These are phyloP conservation scores for Cyberlindnera galapagoensis DNA, from an alignment of 805 yeast species.

Conservation along the genomic window DNA sequence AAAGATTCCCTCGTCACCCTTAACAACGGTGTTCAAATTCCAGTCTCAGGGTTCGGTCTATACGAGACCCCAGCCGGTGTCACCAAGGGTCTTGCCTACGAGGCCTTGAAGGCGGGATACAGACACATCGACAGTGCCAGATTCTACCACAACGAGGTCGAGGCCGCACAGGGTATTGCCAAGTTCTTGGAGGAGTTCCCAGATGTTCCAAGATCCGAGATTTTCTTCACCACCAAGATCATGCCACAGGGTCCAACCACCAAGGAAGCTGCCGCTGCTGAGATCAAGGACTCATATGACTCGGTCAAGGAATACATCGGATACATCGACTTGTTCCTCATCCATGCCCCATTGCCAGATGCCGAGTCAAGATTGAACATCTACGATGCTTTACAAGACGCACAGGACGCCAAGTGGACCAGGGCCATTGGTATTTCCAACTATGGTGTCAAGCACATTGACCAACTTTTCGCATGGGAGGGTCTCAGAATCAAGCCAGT, in stretches of 20 bases:
- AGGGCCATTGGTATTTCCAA: constrained; percentile 75
- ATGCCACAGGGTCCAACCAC: constrained; percentile 6
- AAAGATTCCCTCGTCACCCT: constrained; percentile 15
- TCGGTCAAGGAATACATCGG: constrained; percentile 40
- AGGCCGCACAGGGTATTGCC: constrained; percentile 18
- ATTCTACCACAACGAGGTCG: constrained; percentile 16
- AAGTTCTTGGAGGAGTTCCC: constrained; percentile 17
- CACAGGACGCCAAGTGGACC: constrained; percentile 50
- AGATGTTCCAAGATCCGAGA: constrained; percentile 17
- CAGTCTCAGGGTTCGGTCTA: constrained; percentile 22
- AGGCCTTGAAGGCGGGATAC: constrained; percentile 21
- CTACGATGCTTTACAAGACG: constrained; percentile 72
- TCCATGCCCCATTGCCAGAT: constrained; percentile 58
- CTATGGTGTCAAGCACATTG: constrained; percentile 58
- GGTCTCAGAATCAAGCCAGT: constrained; percentile 54
- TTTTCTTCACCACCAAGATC: constrained; percentile 22
- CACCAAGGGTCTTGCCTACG: constrained; percentile 14
- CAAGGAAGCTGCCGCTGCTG: constrained; percentile 8
- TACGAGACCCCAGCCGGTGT: constrained; percentile 19
- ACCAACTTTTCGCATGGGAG: constrained; percentile 55
- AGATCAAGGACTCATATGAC: constrained; percentile 48
- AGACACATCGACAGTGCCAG: constrained; percentile 22
- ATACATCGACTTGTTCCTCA: constrained; percentile 65
- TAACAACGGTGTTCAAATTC: constrained; percentile 18
- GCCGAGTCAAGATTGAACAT: constrained; percentile 46